Evolutionary conservation across 1,284 basidiomycete species (phyloP).

Genomic region (Wolfiporia cocos): DNA sequence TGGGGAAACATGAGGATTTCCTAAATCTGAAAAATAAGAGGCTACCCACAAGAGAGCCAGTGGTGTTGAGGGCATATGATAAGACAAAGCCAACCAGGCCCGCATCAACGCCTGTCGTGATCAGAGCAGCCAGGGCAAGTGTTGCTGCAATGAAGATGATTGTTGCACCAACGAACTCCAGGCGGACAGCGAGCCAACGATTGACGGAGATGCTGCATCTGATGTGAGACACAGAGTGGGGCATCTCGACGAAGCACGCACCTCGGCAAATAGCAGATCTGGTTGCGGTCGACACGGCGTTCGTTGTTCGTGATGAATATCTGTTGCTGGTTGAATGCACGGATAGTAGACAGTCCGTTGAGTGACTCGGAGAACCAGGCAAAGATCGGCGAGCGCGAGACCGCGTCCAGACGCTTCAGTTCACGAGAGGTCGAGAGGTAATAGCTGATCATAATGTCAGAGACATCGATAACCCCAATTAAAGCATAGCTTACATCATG

Average conservation of each 20-base stretch:
- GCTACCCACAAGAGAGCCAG: conserved; percentile 55
- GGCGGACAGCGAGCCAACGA: conserved; percentile 72
- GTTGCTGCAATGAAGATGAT: conserved; percentile 76
- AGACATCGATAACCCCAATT: conserved; percentile 6
- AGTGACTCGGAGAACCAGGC: conserved; percentile 87
- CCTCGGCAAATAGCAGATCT: conserved; percentile 67
- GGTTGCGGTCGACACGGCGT: conserved; percentile 78
- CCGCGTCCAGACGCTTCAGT: conserved; percentile 88
- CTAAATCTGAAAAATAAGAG: neutral
- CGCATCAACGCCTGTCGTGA: conserved; percentile 75
- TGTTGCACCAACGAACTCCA: conserved; percentile 81
- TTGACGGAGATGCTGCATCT: conserved; percentile 59
- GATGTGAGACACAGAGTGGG: neutral
- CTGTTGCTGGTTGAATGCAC: conserved; percentile 69
- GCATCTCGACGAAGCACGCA: neutral
- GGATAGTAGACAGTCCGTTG: conserved; percentile 80
- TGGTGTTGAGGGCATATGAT: conserved; percentile 80
- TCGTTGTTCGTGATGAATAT: conserved; percentile 80
- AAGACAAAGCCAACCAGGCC: conserved; percentile 90
- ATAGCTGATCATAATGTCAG: conserved; percentile 45
- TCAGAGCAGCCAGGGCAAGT: conserved; percentile 66
- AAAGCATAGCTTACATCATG: conserved; percentile 75
- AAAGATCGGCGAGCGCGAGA: conserved; percentile 89
- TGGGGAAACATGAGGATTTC: too few species aligned
- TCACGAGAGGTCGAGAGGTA: conserved; percentile 90